Base-by-base conservation (phyloP, 805 yeast species). In the Clavispora asparagi region DNA sequence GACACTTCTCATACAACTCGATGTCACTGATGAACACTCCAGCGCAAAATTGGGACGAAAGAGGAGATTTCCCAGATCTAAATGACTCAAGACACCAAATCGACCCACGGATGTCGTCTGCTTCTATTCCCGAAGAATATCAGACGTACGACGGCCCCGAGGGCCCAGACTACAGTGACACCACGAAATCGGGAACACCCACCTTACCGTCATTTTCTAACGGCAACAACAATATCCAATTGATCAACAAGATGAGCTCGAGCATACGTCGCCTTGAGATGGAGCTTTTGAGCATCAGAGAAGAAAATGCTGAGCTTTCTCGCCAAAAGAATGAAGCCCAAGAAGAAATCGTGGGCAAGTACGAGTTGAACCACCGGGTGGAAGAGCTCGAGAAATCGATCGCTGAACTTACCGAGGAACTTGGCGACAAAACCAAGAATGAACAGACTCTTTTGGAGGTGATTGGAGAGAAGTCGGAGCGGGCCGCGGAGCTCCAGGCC, bases 401-500 rank as follows among this genome's bases (percentile, higher is more conserved):
- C 0, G 61, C 59, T 2, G 46, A 45, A 6, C 50, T 70, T 19
- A 49, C 51, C 23, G 12, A 33, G 0, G 71, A 65, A 23, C 49
- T 81, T 39, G 73, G 70, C 14, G 57, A 62, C 17, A 65, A 67
- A 44, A 57, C 63, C 7, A 33, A 52, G 46, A 52, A 78, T 6
- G 80, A 80, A 49, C 73, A 76, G 45, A 78, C 84, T 6, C 77
- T 87, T 41, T 65, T 90, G 40, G 86, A 82, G 54, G 60, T 87
- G 47, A 71, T 92, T 13, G 96, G 96, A 6, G 97, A 91, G 60
- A 90, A 90, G 61, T 76, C 88, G 6, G 99, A 95, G 61, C 76
- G 73, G 51, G 92, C 87, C 6, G 86, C 82, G 46, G 99, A 94
- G 63, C 73, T 94, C 40, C 77, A 75, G 53, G 96, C 95, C 7